A percentile compares a stretch with the other conserved stretches of the same genome.
Evolutionary conservation across 805 yeast species (phyloP).

Genomic region (Candida coleopterorum): DNA sequence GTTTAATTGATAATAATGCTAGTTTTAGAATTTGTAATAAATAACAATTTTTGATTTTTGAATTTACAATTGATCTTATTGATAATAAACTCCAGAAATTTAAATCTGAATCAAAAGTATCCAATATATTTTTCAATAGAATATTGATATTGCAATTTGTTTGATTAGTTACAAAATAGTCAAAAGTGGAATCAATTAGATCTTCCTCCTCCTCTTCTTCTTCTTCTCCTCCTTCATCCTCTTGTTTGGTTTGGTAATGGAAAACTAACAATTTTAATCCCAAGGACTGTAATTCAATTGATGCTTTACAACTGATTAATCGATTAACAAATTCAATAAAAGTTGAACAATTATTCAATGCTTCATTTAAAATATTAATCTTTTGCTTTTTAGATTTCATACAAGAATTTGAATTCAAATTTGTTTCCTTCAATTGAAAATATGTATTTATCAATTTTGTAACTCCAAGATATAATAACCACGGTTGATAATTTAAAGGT

Average conservation of each 20-base stretch:
- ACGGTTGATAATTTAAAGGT: constrained; percentile 18
- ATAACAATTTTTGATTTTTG: constrained; percentile 1
- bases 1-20: constrained; percentile 33
- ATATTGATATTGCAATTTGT: constrained; percentile 8
- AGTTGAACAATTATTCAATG: constrained; percentile 16
- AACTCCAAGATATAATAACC: constrained; percentile 40
- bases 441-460: constrained; percentile 26
- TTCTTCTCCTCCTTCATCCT: neutral
- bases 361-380: constrained; percentile 15
- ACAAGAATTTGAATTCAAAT: neutral
- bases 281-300: constrained; percentile 11
- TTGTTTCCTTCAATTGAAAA: constrained; percentile 18
- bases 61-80: constrained; percentile 11
- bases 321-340: constrained; percentile 20
- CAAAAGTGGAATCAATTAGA: constrained; percentile 7
- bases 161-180: constrained; percentile 7
- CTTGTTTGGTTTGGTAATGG: constrained; percentile 5
- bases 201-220: neutral
- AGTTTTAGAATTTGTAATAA: constrained; percentile 25
- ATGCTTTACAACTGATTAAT: constrained; percentile 15
- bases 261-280: constrained; percentile 17
- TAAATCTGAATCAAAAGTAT: constrained; percentile 18
- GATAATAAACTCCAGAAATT: constrained; percentile 24
- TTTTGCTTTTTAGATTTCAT: constrained; percentile 25
- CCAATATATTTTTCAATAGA: constrained; percentile 14